Base-by-base conservation (phyloP, 805 yeast species). In the Metschnikowia lochheadii region DNA sequence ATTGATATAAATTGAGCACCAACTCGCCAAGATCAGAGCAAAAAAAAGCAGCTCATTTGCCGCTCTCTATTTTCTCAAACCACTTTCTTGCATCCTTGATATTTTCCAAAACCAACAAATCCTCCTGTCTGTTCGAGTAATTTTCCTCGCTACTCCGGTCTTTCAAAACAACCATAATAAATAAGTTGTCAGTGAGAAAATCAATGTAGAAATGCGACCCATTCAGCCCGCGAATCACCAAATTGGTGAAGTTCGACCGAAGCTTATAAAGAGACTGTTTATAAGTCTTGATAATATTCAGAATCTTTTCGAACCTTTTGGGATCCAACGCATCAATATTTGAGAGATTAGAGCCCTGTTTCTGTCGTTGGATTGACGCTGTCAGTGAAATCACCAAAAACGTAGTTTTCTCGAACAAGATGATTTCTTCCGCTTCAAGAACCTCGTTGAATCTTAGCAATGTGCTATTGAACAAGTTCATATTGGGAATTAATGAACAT, bases 401-500 rank as follows among this genome's bases (percentile, higher is more conserved):
- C 0, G 99, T 94, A 0, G 97, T 89, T 62, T 88, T 86, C 64
- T 94, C 99, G 68, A 94, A 94, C 48, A 94, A 67, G 11, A 92
- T 89, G 45, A 91, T 89, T 63, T 92, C 98, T 58, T 86, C 87
- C 0, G 97, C 96, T 54, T 86, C 85, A 50, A 90, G 70, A 15
- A 88, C 79, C 21, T 78, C 73, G 56, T 90, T 87, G 62, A 94
- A 81, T 58, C 82, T 84, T 43, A 83, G 70, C 52, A 94, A 73
- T 63, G 88, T 86, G 51, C 80, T 80, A 66, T 92, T 92, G 62
- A 89, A 87, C 14, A 83, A 70, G 36, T 81, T 77, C 80, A 92
- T 91, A 62, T 94, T 92, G 13, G 99, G 97, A 50, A 94, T 92
- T 57, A 94, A 76, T 1, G 97, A 87, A 63, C 98, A 91, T 34